These are phyloP conservation scores for Papiliotrema laurentii DNA, from an alignment of 1,284 basidiomycete genomes.

Conservation along the genomic window DNA sequence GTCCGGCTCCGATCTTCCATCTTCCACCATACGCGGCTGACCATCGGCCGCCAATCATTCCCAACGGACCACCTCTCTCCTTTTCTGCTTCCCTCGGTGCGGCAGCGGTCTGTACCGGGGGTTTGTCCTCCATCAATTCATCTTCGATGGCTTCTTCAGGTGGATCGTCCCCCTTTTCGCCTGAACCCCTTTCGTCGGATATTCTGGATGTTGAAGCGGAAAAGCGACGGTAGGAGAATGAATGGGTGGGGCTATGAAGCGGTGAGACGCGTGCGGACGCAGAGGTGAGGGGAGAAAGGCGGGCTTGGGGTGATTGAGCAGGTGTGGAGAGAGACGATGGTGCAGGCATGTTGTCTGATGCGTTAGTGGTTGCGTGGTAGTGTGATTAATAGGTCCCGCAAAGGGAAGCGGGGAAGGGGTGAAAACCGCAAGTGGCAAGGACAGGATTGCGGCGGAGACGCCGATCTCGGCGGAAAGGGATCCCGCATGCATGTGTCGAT, in stretches of 20 bases:
- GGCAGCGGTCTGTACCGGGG: not conserved
- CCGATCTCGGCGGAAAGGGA: too few relatives aligned
- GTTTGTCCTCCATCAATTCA: not conserved
- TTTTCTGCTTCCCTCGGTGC: not conserved
- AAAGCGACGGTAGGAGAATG: constrained; percentile 19
- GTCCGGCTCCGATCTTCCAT: constrained; percentile 30
- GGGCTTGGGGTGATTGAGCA: not conserved
- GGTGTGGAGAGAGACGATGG: constrained; percentile 6
- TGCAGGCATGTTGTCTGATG: constrained; percentile 6
- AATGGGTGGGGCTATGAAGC: not conserved
- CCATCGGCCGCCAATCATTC: not conserved
- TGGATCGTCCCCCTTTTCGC: constrained; percentile 11
- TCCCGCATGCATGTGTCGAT: too few relatives aligned
- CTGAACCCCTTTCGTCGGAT: constrained; percentile 22
- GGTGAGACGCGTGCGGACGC: constrained; percentile 6
- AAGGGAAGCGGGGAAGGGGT: too few relatives aligned
- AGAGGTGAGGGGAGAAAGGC: not conserved
- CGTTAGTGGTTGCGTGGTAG: too few relatives aligned
- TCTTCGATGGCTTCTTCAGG: constrained; percentile 4
- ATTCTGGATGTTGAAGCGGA: constrained; percentile 12
- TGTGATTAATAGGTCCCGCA: too few relatives aligned
- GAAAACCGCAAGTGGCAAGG: too few relatives aligned
- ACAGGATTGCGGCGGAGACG: too few relatives aligned
- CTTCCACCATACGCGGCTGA: constrained; percentile 4
- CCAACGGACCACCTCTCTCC: not conserved